A percentile compares a stretch with the other conserved stretches of the same genome.
phyloP scores from a whole-genome alignment of 148 eudicot genomes.

The Nyssa sinensis region DNA sequence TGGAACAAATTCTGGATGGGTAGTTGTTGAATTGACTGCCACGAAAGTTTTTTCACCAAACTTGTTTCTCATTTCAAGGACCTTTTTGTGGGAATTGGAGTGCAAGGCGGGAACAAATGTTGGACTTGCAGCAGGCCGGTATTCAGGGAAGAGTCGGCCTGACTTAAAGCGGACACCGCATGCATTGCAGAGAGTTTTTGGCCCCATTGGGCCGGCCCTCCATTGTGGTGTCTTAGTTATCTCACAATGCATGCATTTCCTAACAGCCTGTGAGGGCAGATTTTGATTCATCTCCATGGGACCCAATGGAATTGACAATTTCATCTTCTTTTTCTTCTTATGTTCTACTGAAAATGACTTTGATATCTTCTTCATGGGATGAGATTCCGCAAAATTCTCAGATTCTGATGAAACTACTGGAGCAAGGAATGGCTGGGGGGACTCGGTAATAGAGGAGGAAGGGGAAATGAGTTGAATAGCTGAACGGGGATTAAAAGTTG shows the following conservation, averaged over 20 bases:
- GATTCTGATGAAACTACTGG: slow-evolving; percentile 26
- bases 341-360: slow-evolving; percentile 15
- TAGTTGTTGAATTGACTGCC: not conserved
- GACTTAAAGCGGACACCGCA: slow-evolving; percentile 93
- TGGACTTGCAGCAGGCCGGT: slow-evolving; percentile 95
- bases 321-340: slow-evolving; percentile 64
- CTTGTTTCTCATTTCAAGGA: slow-evolving; percentile 79
- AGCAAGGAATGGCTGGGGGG: slow-evolving; percentile 15
- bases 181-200: slow-evolving; percentile 93
- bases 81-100: slow-evolving; percentile 95
- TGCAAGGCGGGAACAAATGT: slow-evolving; percentile 76
- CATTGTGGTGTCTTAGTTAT: slow-evolving; percentile 96
- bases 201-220: slow-evolving; percentile 96
- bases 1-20: not conserved
- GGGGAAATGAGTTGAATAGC: slow-evolving; percentile 43
- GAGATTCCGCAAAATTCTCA: slow-evolving; percentile 33
- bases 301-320: slow-evolving; percentile 32
- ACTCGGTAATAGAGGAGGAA: slow-evolving; percentile 22
- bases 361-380: slow-evolving; percentile 14
- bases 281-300: slow-evolving; percentile 22
- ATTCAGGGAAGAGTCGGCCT: slow-evolving; percentile 91
- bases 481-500: slow-evolving; percentile 56
- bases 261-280: slow-evolving; percentile 37
- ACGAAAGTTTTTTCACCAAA: not conserved
- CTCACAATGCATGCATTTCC: slow-evolving; percentile 92